Base-by-base conservation (phyloP, 2,329 filamentous ascomycete species). In the Fusarium setosum region DNA sequence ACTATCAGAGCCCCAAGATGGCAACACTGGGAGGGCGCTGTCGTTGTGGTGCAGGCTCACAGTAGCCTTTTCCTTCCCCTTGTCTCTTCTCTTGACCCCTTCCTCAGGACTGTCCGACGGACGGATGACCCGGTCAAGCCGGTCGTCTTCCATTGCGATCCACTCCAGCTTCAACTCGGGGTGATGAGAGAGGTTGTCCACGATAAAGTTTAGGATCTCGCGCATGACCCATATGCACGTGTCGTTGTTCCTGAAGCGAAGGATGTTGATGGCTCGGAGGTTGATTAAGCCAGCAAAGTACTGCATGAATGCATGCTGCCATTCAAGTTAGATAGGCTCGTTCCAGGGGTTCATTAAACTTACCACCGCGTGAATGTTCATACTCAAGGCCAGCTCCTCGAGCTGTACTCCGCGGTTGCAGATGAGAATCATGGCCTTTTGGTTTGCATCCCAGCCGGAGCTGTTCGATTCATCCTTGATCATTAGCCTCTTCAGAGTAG, bases 241-340 rank as follows among this genome's bases (percentile, higher is more conserved):
- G 63, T 88, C 85, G 29, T 86, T 83, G 59, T 82, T 84, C 17
- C 84, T 81, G 59, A 89, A 84, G 31, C 79, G 79, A 35, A 86
- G 74, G 15, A 88, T 82, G 59, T 88, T 85, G 26, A 90, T 77
- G 5, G 86, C 87, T 13, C 82, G 81, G 6, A 90, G 82, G 12
- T 77, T 83, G 13, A 71, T 68, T 6, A 87, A 72, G 2, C 80
- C 80, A 2, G 79, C 69, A 37, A 89, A 77, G 54, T 83, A 80
- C 68, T 87, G 86, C 73, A 88, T 81, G 42, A 90, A 82, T 3
- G 79, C 79, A 71, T 90, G 88, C 87, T 89, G 49, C 32, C 10
- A 20, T 8, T 20, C 11, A 17, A 13, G 38, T 72, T 56, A 72
- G 63, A 38, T 26, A 34, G 2, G 37, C 41, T 24, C 29, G 31